Evolutionary conservation across 768 basidiomycete species (phyloP).

Genomic region (Xerocomus spinulosus): DNA sequence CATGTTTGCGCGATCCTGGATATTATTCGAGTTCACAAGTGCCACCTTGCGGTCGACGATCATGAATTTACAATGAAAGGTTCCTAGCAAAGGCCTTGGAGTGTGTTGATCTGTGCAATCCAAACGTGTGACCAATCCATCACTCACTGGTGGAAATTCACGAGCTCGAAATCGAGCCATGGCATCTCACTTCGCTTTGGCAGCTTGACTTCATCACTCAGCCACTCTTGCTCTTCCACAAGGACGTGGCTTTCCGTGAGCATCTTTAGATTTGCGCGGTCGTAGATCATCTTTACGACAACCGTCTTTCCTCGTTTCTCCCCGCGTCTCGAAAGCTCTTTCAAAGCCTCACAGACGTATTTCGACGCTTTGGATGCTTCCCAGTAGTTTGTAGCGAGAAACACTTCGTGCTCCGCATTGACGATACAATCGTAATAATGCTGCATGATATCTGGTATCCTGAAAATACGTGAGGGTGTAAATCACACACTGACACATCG

Average conservation of each 20-base stretch:
- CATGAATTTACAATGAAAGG: conserved; percentile 70
- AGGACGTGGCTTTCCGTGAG: conserved; percentile 39
- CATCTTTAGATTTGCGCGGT: conserved; percentile 60
- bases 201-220: conserved; percentile 42
- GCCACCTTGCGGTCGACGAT: conserved; percentile 66
- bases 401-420: conserved; percentile 56
- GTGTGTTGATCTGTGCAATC: not conserved
- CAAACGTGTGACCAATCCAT: not conserved
- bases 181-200: conserved; percentile 55
- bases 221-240: conserved; percentile 45
- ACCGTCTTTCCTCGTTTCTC: conserved; percentile 43
- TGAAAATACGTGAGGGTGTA: conserved; percentile 19
- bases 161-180: conserved; percentile 55
- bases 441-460: conserved; percentile 69
- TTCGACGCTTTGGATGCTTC: conserved; percentile 48
- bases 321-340: conserved; percentile 47
- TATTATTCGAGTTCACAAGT: conserved; percentile 63
- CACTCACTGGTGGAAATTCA: conserved; percentile 46
- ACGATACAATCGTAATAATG: conserved; percentile 63
- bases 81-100: conserved; percentile 49
- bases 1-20: conserved; percentile 52
- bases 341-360: conserved; percentile 47
- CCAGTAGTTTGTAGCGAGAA: conserved; percentile 66
- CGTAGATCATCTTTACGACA: conserved; percentile 66
- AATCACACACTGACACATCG: not conserved